A percentile compares a stretch with the other conserved stretches of the same genome.
Evolutionary conservation across 1,284 basidiomycete genomes (phyloP).

Genomic region (Ceratobasidium papillatum): DNA sequence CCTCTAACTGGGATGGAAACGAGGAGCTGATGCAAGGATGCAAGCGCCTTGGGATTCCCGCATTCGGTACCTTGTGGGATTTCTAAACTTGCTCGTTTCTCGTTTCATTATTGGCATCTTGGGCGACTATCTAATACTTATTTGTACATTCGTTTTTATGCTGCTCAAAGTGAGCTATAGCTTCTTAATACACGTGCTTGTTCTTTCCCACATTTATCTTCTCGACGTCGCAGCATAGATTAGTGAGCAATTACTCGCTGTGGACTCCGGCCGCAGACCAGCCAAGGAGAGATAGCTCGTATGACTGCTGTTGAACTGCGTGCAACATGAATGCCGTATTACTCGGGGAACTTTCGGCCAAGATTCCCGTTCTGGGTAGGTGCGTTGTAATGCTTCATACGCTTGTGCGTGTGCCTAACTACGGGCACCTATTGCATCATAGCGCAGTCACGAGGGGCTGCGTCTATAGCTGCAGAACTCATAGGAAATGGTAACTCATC

Average conservation of each 20-base stretch:
- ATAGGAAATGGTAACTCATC: not conserved
- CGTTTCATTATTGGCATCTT: not conserved
- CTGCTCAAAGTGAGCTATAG: not conserved
- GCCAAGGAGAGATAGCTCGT: not conserved
- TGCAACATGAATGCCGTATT: not conserved
- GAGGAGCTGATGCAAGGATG: slow-evolving; percentile 80
- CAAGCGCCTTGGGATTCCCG: slow-evolving; percentile 57
- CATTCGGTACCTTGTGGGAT: slow-evolving; percentile 39
- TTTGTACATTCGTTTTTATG: not conserved
- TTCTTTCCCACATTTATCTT: not conserved
- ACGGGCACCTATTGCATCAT: not conserved
- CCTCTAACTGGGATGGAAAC: slow-evolving; percentile 77
- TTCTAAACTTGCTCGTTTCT: not conserved
- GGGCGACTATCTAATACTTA: not conserved
- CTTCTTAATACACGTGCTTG: not conserved
- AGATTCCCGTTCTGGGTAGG: not conserved
- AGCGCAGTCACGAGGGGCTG: not conserved
- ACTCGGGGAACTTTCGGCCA: not conserved
- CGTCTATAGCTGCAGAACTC: not conserved
- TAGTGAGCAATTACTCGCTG: not conserved
- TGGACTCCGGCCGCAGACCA: not conserved
- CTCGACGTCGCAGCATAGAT: not conserved
- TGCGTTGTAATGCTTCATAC: no score
- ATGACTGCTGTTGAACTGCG: not conserved
- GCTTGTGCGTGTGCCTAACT: not conserved